Conservation (phyloP, 371 early-diverging fungal genomes). For the Thermomucor indicae-seudaticae region DNA sequence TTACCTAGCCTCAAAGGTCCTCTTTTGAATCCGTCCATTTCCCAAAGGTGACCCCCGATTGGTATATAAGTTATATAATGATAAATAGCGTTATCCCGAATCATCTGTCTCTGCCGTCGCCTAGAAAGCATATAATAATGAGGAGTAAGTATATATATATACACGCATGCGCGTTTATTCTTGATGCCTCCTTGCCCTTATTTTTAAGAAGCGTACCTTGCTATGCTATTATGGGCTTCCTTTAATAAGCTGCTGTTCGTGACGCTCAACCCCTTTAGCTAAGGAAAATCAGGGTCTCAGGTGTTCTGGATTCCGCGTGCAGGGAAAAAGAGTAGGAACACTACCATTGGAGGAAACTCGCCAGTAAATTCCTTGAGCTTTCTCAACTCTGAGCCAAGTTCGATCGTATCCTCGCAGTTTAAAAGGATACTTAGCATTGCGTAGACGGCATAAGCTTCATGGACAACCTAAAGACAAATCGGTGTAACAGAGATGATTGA, state of each 20-base stretch:
- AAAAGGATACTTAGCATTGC: constrained; percentile 26
- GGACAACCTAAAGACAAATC: constrained; percentile 16
- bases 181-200: not conserved
- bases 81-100: constrained; percentile 31
- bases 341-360: constrained; percentile 27
- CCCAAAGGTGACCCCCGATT: constrained; percentile 39
- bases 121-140: constrained; percentile 19
- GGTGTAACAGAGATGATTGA: not conserved
- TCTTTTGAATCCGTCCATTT: constrained; percentile 44
- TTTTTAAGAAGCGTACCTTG: not conserved
- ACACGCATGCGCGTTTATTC: constrained; percentile 2
- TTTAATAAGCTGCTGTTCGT: not conserved
- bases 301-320: not conserved
- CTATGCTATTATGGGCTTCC: not conserved
- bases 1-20: constrained; percentile 24
- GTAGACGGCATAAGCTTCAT: constrained; percentile 36
- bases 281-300: constrained; percentile 1
- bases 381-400: constrained; percentile 19
- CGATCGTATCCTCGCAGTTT: constrained; percentile 19
- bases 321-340: constrained; percentile 9
- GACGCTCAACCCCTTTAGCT: not conserved
- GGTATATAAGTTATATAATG: constrained; percentile 42
- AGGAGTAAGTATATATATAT: too few relatives aligned
- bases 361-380: constrained; percentile 26
- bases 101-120: constrained; percentile 31